Conservation (phyloP, 352 stramenopile species). For the Globisporangium alternatum region DNA sequence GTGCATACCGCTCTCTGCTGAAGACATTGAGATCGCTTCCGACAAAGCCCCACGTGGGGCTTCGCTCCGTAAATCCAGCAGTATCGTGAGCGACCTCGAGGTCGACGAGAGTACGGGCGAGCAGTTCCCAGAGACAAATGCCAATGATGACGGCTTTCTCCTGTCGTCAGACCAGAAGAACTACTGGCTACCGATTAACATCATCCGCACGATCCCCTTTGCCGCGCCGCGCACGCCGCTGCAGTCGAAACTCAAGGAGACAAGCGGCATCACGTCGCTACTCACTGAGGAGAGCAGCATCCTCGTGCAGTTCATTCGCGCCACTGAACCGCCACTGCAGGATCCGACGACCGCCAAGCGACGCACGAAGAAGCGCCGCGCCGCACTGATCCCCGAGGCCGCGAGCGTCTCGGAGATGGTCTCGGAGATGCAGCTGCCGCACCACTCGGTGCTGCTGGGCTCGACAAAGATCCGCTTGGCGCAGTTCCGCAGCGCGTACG, state of each 20-base stretch:
- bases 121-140: slow-evolving; percentile 12
- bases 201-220: slow-evolving; percentile 77
- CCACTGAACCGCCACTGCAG: slow-evolving; percentile 67
- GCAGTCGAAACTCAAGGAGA: slow-evolving; percentile 74
- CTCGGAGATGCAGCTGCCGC: slow-evolving; percentile 28
- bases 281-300: slow-evolving; percentile 74
- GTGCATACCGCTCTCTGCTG: slow-evolving; percentile 62
- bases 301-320: slow-evolving; percentile 70
- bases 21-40: slow-evolving; percentile 47
- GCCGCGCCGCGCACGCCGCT: slow-evolving; percentile 72
- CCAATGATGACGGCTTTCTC: slow-evolving; percentile 6
- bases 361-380: slow-evolving; percentile 34
- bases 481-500: slow-evolving; percentile 79
- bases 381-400: slow-evolving; percentile 32
- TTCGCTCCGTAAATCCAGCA: slow-evolving; percentile 34
- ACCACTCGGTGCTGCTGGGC: slow-evolving; percentile 55
- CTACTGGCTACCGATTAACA: slow-evolving; percentile 74
- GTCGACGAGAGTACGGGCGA: slow-evolving; percentile 18
- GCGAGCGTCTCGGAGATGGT: slow-evolving; percentile 34
- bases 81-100: slow-evolving; percentile 23
- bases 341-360: slow-evolving; percentile 33
- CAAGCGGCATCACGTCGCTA: slow-evolving; percentile 59
- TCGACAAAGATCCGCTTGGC: slow-evolving; percentile 76
- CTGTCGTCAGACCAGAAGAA: slow-evolving; percentile 23
- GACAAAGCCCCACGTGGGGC: slow-evolving; percentile 46